A percentile compares a stretch with the other conserved stretches of the same genome.
Conservation (phyloP, 2,329 filamentous ascomycete genomes). For the Penicillium sp. region DNA sequence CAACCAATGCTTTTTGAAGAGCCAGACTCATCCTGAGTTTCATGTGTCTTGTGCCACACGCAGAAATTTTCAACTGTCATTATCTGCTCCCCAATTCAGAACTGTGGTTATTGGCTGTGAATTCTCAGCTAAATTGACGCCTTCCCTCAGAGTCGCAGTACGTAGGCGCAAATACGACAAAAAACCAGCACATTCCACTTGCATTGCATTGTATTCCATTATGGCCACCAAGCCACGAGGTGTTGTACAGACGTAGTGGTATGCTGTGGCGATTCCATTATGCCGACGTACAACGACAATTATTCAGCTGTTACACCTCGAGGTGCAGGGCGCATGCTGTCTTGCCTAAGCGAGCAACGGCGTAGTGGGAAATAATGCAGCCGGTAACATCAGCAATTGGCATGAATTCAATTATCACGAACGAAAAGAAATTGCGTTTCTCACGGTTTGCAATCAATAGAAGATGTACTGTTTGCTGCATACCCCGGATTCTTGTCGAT, state of each 20-base stretch:
- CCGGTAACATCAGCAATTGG: not conserved
- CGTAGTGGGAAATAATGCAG: not conserved
- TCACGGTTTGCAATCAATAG: not conserved
- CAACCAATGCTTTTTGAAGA: not conserved
- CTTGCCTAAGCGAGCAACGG: not conserved
- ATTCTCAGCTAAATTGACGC: not conserved
- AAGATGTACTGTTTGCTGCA: not conserved
- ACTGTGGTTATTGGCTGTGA: not conserved
- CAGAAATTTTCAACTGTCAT: not conserved
- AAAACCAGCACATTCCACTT: not conserved
- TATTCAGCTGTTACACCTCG: not conserved
- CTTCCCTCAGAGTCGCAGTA: not conserved
- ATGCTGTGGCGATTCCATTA: not conserved
- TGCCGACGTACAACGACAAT: not conserved
- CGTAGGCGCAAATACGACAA: not conserved
- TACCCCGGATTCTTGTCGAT: conserved; percentile 14
- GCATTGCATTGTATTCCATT: not conserved
- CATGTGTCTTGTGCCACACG: not conserved
- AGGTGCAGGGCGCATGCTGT: not conserved
- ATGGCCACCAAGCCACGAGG: not conserved
- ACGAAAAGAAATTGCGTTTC: not conserved
- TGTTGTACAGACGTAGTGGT: not conserved
- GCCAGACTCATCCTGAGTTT: not conserved
- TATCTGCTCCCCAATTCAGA: not conserved
- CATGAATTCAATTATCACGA: not conserved